Conservation (phyloP, 1,139 yeast species). For the Pneumocystis jirovecii region DNA sequence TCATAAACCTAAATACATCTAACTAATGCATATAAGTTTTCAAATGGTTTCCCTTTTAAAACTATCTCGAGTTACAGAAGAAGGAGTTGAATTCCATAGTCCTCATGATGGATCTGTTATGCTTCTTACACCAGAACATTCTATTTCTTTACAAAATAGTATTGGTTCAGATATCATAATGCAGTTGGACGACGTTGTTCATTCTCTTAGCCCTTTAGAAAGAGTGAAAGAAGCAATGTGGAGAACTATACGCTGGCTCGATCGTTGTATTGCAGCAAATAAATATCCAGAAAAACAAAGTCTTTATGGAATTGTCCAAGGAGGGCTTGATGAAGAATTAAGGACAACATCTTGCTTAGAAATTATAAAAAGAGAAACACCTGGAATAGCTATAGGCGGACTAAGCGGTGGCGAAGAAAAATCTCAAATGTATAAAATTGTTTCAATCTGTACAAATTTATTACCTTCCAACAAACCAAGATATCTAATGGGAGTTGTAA, state of each 20-base stretch:
- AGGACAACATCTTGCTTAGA: conserved; percentile 29
- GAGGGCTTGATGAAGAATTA: conserved; percentile 30
- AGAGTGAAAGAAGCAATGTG: conserved; percentile 31
- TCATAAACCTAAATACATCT: background rate
- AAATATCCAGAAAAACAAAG: conserved; percentile 31
- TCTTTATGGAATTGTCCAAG: conserved; percentile 32
- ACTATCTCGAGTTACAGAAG: conserved; percentile 32
- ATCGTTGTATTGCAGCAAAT: conserved; percentile 32
- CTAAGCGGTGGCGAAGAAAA: conserved; percentile 34
- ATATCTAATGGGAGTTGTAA: conserved; percentile 32
- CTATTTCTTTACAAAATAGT: conserved; percentile 30
- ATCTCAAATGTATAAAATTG: conserved; percentile 27
- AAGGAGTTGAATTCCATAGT: conserved; percentile 31
- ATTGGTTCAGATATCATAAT: conserved; percentile 34
- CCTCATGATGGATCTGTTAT: conserved; percentile 35
- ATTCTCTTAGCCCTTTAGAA: conserved; percentile 31
- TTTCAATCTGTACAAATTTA: conserved; percentile 28
- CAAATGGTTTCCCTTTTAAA: conserved; percentile 34
- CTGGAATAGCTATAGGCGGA: conserved; percentile 35
- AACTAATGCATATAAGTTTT: conserved; percentile 16
- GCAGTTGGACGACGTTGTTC: conserved; percentile 34
- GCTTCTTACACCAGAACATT: conserved; percentile 34
- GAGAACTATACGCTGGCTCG: conserved; percentile 32
- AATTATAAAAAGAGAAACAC: conserved; percentile 31
- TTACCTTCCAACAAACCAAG: conserved; percentile 31